A percentile compares a stretch with the other conserved stretches of the same genome.
phyloP scores from a whole-genome alignment of 2,329 filamentous ascomycete species.

The Penicillium sp. region DNA sequence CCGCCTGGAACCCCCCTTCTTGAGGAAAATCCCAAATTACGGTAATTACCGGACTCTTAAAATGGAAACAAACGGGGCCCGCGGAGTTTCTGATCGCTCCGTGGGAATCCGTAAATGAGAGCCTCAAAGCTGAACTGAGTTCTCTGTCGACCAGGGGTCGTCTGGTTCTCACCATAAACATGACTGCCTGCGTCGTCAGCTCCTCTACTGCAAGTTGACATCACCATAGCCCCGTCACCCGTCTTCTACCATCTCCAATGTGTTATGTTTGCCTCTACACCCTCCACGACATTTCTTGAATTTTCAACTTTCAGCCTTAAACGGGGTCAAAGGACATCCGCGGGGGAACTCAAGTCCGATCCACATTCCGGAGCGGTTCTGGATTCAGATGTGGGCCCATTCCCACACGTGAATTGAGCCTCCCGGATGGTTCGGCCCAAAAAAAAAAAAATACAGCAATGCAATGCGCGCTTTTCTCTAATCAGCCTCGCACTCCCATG shows the following conservation, averaged over 20 bases:
- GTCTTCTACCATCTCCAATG: neutral
- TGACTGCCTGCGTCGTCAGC: conserved; percentile 3
- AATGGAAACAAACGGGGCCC: conserved; percentile 5
- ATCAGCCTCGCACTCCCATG: neutral
- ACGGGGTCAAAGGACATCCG: neutral
- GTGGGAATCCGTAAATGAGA: neutral
- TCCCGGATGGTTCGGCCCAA: conserved; percentile 9
- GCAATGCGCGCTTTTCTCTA: neutral
- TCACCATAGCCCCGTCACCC: neutral
- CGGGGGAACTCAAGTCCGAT: conserved; percentile 4
- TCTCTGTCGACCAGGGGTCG: neutral
- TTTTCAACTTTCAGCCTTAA: neutral
- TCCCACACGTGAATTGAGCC: conserved; percentile 15
- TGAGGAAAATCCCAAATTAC: neutral
- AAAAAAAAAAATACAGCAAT: neutral
- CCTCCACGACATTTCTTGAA: neutral
- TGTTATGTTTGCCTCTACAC: neutral
- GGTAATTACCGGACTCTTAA: neutral
- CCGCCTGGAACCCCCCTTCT: neutral
- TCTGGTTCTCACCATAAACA: neutral
- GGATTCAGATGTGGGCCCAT: conserved; percentile 1
- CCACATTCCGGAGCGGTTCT: conserved; percentile 1
- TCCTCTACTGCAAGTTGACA: neutral
- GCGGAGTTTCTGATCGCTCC: neutral
- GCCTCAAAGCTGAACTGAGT: neutral